phyloP scores from a whole-genome alignment of 768 basidiomycete genomes.

The Amanita molliuscula region DNA sequence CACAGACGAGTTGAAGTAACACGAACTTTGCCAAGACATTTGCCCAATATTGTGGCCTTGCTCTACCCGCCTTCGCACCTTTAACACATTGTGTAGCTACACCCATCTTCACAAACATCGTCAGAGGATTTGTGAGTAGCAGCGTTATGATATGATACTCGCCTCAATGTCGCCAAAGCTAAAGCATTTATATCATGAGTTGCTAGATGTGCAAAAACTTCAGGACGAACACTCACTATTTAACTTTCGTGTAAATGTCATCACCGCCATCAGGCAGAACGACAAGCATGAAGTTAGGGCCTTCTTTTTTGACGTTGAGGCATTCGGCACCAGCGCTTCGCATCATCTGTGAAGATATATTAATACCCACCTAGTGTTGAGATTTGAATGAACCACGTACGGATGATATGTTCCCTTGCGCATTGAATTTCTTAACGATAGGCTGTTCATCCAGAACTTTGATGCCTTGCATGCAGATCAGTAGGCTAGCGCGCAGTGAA shows the following conservation, averaged over 20 bases:
- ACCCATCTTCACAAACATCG: constrained; percentile 37
- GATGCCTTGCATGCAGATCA: constrained; percentile 41
- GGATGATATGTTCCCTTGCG: constrained; percentile 40
- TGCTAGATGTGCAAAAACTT: background rate
- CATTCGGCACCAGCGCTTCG: too few species aligned
- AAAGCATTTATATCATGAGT: background rate
- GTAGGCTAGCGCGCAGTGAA: constrained; percentile 7
- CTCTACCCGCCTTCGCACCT: constrained; percentile 45
- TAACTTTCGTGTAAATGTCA: constrained; percentile 67
- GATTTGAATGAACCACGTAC: constrained; percentile 7
- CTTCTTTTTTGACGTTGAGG: constrained; percentile 19
- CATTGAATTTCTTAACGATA: constrained; percentile 42
- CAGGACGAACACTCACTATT: constrained; percentile 45
- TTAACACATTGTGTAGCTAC: constrained; percentile 78
- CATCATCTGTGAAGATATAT: too few species aligned
- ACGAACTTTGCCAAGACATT: constrained; percentile 74
- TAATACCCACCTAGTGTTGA: too few species aligned
- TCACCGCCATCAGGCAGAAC: constrained; percentile 63
- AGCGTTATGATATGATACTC: background rate
- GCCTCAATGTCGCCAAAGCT: constrained; percentile 55
- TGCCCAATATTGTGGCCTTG: constrained; percentile 69
- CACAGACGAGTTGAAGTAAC: background rate
- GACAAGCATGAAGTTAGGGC: constrained; percentile 53
- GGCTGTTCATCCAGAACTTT: constrained; percentile 32
- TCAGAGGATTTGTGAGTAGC: too few species aligned